phyloP scores from a whole-genome alignment of 2,329 filamentous ascomycete species.

The Beauveria australis region DNA sequence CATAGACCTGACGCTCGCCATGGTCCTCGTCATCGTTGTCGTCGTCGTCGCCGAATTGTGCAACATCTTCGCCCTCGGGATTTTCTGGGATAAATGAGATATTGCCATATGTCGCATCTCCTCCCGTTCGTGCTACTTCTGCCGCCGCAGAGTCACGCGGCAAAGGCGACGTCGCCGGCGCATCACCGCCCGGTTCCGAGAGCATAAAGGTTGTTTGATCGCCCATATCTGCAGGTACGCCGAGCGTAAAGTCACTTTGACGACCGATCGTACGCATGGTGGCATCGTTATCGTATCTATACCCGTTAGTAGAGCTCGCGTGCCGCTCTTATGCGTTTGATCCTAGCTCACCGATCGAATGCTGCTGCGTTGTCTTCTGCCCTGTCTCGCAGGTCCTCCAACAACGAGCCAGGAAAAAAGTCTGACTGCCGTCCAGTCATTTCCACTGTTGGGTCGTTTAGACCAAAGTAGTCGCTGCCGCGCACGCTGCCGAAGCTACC shows the following conservation, averaged over 20 bases:
- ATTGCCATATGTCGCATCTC: conserved; percentile 12
- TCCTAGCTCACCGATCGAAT: conserved; percentile 28
- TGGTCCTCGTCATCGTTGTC: background rate
- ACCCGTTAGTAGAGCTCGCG: conserved; percentile 9
- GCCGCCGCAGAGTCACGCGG: conserved; percentile 16
- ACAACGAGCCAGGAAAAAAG: conserved; percentile 40
- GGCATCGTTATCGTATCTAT: conserved; percentile 27
- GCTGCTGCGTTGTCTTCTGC: conserved; percentile 27
- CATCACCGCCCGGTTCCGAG: conserved; percentile 25
- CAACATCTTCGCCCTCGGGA: background rate
- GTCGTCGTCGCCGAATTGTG: background rate
- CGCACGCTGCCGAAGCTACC: conserved; percentile 45
- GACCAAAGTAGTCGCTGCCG: conserved; percentile 43
- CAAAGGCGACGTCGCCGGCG: conserved; percentile 20
- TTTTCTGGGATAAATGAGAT: conserved; percentile 14
- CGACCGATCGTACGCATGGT: conserved; percentile 33
- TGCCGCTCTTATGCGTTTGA: background rate
- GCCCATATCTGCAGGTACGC: conserved; percentile 39
- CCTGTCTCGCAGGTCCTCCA: conserved; percentile 34
- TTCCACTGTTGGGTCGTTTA: conserved; percentile 30
- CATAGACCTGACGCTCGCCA: background rate
- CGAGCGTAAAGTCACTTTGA: conserved; percentile 44
- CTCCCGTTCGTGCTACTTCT: conserved; percentile 12
- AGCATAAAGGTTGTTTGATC: conserved; percentile 46
- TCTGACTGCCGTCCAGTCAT: conserved; percentile 36